Conservation (phyloP, 2,329 filamentous ascomycete genomes). For the Proliferodiscus dingleyae region DNA sequence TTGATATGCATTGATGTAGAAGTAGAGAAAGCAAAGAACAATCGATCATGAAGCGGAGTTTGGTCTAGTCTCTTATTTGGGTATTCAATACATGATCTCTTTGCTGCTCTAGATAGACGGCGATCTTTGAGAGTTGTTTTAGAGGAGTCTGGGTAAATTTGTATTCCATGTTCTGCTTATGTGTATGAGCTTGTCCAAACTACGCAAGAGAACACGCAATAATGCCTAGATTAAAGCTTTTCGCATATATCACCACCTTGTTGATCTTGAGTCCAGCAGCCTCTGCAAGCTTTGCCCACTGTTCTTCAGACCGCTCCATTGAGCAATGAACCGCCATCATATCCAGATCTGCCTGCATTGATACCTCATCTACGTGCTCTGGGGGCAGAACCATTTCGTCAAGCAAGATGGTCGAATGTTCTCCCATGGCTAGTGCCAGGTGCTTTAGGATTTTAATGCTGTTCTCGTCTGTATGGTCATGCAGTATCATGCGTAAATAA, state of each 20-base stretch:
- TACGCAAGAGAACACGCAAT: too few species aligned
- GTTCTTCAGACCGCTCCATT: background rate
- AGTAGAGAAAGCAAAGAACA: too few species aligned
- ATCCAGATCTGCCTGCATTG: constrained; percentile 2
- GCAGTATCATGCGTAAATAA: constrained; percentile 22
- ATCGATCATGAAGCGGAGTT: too few species aligned
- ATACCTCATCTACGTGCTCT: background rate
- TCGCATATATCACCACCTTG: background rate
- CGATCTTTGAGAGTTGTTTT: too few species aligned
- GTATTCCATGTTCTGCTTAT: too few species aligned
- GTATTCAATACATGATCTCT: too few species aligned
- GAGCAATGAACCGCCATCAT: constrained; percentile 2
- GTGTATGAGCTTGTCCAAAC: too few species aligned
- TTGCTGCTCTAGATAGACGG: too few species aligned
- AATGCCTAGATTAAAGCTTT: too few species aligned
- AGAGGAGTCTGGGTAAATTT: too few species aligned
- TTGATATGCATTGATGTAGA: too few species aligned
- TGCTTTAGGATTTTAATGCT: background rate
- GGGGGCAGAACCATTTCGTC: constrained; percentile 3
- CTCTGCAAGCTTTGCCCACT: background rate
- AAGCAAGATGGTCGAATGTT: constrained; percentile 1
- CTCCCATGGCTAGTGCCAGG: background rate
- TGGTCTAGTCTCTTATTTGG: too few species aligned
- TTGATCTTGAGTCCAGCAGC: constrained; percentile 1
- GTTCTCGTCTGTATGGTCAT: background rate